These are phyloP conservation scores for Jamesozyma spencerorum DNA, from an alignment of 805 yeast species.

Conservation along the genomic window DNA sequence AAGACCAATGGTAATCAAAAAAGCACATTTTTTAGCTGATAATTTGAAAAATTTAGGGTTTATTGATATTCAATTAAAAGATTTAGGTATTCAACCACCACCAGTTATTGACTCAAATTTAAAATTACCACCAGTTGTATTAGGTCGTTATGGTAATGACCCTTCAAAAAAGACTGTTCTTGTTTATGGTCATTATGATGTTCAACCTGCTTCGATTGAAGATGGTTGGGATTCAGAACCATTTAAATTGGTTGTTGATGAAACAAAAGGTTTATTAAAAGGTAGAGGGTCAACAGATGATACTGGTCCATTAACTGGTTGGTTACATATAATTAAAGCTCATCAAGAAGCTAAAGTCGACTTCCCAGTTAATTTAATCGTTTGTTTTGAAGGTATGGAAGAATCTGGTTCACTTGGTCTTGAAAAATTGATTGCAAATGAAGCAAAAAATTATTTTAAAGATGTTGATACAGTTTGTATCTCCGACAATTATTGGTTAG, in stretches of 20 bases:
- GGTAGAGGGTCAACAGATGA: slow-evolving; percentile 98
- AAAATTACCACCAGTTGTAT: slow-evolving; percentile 88
- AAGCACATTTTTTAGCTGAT: slow-evolving; percentile 70
- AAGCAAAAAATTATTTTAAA: slow-evolving; percentile 73
- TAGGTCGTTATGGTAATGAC: slow-evolving; percentile 78
- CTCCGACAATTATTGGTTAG: slow-evolving; percentile 97
- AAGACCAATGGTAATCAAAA: slow-evolving; percentile 81
- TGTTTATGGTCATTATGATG: slow-evolving; percentile 96
- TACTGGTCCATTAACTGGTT: slow-evolving; percentile 95
- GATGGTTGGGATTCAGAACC: slow-evolving; percentile 98
- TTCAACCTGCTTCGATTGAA: slow-evolving; percentile 85
- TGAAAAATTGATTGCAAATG: slow-evolving; percentile 70
- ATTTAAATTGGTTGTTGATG: slow-evolving; percentile 54
- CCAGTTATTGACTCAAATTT: slow-evolving; percentile 61
- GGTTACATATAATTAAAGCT: slow-evolving; percentile 91
- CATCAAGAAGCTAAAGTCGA: slow-evolving; percentile 77
- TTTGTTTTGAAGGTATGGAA: slow-evolving; percentile 98
- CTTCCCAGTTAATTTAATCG: slow-evolving; percentile 84
- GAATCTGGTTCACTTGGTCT: slow-evolving; percentile 93
- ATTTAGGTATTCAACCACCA: slow-evolving; percentile 86
- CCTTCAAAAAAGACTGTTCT: slow-evolving; percentile 79
- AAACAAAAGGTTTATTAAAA: slow-evolving; percentile 57
- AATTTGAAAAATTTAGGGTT: slow-evolving; percentile 72
- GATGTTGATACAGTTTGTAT: slow-evolving; percentile 91
- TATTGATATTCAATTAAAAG: slow-evolving; percentile 68